A percentile compares a stretch with the other conserved stretches of the same genome.
Conservation (phyloP, 2,329 filamentous ascomycete species). For the Colletotrichum horii region DNA sequence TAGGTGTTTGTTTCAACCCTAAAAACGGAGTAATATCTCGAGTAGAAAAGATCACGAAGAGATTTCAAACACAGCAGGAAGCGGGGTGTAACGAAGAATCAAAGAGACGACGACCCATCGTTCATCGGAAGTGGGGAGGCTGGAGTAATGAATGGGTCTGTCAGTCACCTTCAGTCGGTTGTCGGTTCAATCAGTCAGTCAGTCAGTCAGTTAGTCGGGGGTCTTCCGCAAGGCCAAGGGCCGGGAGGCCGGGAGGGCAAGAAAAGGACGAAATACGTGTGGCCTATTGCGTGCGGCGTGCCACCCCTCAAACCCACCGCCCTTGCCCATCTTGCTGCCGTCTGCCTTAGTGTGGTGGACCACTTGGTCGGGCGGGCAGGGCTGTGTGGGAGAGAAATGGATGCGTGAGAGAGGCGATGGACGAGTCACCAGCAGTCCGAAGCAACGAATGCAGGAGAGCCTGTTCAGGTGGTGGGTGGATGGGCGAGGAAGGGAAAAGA, state of each 20-base stretch:
- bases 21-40: neutral
- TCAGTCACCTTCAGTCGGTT: neutral
- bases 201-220: neutral
- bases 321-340: neutral
- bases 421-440: neutral
- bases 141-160: neutral
- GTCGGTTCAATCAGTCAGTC: neutral
- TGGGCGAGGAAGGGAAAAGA: neutral
- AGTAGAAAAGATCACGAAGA: neutral
- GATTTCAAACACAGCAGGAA: neutral
- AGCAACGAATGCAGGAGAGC: neutral
- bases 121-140: slow-evolving; percentile 3
- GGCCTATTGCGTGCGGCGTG: neutral
- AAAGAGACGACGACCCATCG: neutral
- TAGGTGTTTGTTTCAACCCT: too few relatives aligned
- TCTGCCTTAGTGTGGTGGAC: neutral
- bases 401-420: neutral
- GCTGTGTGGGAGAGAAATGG: neutral
- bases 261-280: neutral
- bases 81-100: slow-evolving; percentile 1
- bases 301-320: neutral
- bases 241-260: neutral
- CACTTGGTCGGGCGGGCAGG: neutral
- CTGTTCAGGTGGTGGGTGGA: neutral
- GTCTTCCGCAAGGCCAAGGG: neutral